Evolutionary conservation across 352 stramenopile species (phyloP).

Genomic region (Phytophthora melonis): DNA sequence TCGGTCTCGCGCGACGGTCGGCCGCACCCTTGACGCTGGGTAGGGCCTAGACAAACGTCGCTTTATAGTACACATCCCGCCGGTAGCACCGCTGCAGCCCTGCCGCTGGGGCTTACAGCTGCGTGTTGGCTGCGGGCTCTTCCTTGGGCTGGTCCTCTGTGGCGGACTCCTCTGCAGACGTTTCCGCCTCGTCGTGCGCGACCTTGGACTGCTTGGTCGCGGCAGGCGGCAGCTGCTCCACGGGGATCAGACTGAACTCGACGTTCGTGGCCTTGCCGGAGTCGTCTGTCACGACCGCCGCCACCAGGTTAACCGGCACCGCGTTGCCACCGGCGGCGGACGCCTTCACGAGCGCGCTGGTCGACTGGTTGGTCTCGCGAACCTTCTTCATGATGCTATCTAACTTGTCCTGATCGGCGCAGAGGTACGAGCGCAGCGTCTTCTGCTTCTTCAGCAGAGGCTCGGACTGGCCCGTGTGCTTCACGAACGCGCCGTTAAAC

Average conservation of each 20-base stretch:
- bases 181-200: constrained; percentile 40
- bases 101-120: constrained; percentile 16
- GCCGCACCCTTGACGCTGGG: not conserved
- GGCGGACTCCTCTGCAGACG: constrained; percentile 42
- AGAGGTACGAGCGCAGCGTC: constrained; percentile 57
- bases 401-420: constrained; percentile 53
- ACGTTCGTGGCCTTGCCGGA: constrained; percentile 59
- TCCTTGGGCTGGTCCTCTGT: constrained; percentile 38
- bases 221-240: constrained; percentile 21
- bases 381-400: constrained; percentile 58
- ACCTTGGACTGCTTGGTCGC: not conserved
- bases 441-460: constrained; percentile 70
- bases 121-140: constrained; percentile 29
- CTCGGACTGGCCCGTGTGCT: constrained; percentile 56
- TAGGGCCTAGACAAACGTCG: constrained; percentile 9
- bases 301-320: constrained; percentile 53
- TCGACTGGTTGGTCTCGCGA: constrained; percentile 54
- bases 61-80: constrained; percentile 28
- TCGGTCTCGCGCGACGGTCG: constrained; percentile 15
- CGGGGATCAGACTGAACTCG: constrained; percentile 71
- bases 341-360: constrained; percentile 48
- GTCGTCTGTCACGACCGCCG: constrained; percentile 61
- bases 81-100: constrained; percentile 3
- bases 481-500: constrained; percentile 71
- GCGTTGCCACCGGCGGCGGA: constrained; percentile 31